phyloP scores from a whole-genome alignment of 2,329 filamentous ascomycete species.

The Stylonectria norvegica region DNA sequence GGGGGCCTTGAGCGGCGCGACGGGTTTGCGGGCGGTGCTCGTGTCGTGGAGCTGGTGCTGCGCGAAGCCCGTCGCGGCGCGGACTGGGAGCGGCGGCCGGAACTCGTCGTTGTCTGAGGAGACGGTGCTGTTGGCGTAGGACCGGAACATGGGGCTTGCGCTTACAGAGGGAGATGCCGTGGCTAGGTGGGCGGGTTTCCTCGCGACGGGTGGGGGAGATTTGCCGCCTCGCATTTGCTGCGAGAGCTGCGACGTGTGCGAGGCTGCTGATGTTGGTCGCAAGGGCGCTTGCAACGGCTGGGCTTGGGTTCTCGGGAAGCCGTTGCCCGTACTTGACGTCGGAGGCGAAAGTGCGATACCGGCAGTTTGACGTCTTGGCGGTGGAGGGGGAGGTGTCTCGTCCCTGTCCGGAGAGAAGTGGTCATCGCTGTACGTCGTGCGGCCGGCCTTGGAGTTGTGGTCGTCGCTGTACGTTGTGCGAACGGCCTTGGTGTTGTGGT shows the following conservation, averaged over 20 bases:
- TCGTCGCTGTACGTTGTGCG: constrained; percentile 44
- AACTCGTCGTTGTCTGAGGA: constrained; percentile 22
- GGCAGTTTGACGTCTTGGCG: constrained; percentile 41
- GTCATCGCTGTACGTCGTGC: constrained; percentile 43
- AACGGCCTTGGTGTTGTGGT: constrained; percentile 45
- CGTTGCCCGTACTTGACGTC: constrained; percentile 12
- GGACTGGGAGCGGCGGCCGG: constrained; percentile 23
- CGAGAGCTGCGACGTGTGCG: constrained; percentile 33
- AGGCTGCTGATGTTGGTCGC: constrained; percentile 35
- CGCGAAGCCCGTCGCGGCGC: constrained; percentile 17
- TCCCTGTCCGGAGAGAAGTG: constrained; percentile 21
- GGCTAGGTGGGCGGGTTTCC: constrained; percentile 57
- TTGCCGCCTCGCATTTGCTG: constrained; percentile 35
- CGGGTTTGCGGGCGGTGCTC: constrained; percentile 25
- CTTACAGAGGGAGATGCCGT: constrained; percentile 25
- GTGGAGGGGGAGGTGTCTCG: constrained; percentile 45
- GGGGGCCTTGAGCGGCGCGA: constrained; percentile 23
- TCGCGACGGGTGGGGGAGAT: constrained; percentile 55
- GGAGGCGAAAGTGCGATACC: constrained; percentile 12
- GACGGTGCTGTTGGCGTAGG: constrained; percentile 5
- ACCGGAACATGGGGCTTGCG: constrained; percentile 20
- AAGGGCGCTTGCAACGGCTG: constrained; percentile 28
- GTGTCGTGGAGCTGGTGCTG: constrained; percentile 10
- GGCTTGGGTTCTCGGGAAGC: constrained; percentile 23
- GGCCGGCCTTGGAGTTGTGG: constrained; percentile 42